A percentile compares a stretch with the other conserved stretches of the same genome.
phyloP scores from a whole-genome alignment of 2,329 filamentous ascomycete species.

The Parascedosporium putredinis region DNA sequence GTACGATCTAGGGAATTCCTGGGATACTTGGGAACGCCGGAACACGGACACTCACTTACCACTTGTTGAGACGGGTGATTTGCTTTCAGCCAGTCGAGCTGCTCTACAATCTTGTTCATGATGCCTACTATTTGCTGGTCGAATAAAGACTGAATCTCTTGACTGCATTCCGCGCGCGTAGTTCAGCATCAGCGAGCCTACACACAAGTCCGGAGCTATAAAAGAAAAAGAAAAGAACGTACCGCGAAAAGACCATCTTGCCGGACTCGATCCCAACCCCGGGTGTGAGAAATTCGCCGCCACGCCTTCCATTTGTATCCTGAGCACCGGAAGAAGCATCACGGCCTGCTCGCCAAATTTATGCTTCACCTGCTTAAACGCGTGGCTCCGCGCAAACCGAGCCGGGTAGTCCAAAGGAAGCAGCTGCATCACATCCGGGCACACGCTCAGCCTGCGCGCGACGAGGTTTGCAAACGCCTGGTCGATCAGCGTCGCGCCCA shows the following conservation, averaged over 20 bases:
- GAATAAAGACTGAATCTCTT: conserved; percentile 32
- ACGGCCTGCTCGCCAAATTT: conserved; percentile 34
- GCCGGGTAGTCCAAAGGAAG: conserved; percentile 26
- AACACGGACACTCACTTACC: conserved; percentile 15
- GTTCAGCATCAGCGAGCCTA: too few relatives aligned
- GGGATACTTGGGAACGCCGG: neutral
- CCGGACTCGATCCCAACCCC: conserved; percentile 28
- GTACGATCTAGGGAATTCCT: neutral
- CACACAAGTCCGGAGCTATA: too few relatives aligned
- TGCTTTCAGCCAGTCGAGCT: conserved; percentile 27
- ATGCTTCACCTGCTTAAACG: conserved; percentile 27
- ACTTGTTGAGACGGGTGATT: conserved; percentile 23
- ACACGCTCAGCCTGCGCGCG: conserved; percentile 23
- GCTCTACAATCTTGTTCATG: conserved; percentile 25
- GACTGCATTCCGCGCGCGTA: conserved; percentile 19
- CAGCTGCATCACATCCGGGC: conserved; percentile 21
- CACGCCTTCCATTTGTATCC: conserved; percentile 32
- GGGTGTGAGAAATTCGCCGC: conserved; percentile 27
- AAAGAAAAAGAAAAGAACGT: conserved; percentile 12
- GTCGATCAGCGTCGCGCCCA: conserved; percentile 36
- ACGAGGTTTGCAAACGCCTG: conserved; percentile 29
- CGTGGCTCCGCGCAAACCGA: conserved; percentile 26
- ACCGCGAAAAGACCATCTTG: conserved; percentile 29
- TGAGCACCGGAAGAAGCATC: conserved; percentile 28
- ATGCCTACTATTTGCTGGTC: conserved; percentile 30